phyloP scores from a whole-genome alignment of 345 rosid genomes.

The Gossypium ekmanianum region DNA sequence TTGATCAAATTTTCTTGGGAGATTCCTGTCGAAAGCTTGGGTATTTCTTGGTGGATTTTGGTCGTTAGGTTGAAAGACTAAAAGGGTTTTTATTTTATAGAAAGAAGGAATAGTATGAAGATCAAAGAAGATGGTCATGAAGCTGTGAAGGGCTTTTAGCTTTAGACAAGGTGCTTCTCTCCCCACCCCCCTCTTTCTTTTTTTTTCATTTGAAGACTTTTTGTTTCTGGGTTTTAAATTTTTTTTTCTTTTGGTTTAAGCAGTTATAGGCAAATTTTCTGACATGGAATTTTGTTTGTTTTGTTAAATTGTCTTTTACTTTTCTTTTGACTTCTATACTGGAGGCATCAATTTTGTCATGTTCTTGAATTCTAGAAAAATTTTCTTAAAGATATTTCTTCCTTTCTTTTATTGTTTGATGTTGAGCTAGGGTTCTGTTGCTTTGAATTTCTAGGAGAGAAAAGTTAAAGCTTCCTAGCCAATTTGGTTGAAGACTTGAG shows the following conservation, averaged over 20 bases:
- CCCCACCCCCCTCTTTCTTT: not conserved
- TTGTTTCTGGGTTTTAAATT: constrained; percentile 7
- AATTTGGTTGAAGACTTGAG: constrained; percentile 12
- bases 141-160: constrained; percentile 16
- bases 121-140: constrained; percentile 32
- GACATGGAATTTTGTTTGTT: constrained; percentile 3
- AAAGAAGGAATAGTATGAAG: constrained; percentile 12
- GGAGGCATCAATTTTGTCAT: constrained; percentile 2
- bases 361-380: constrained; percentile 3
- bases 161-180: not conserved
- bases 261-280: constrained; percentile 7
- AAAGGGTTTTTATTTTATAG: constrained; percentile 20
- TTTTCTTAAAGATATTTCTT: not conserved
- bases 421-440: constrained; percentile 14
- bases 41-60: constrained; percentile 37
- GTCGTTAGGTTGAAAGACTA: constrained; percentile 21
- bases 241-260: constrained; percentile 13
- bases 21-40: constrained; percentile 29
- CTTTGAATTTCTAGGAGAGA: not conserved
- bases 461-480: not conserved
- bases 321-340: constrained; percentile 10
- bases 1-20: constrained; percentile 20
- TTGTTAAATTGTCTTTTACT: not conserved
- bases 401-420: constrained; percentile 11
- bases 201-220: not conserved